Percentiles rank a stretch among this genome's conserved stretches.
Conservation (phyloP, 257 asterid species). For the Petrea volubilis region DNA sequence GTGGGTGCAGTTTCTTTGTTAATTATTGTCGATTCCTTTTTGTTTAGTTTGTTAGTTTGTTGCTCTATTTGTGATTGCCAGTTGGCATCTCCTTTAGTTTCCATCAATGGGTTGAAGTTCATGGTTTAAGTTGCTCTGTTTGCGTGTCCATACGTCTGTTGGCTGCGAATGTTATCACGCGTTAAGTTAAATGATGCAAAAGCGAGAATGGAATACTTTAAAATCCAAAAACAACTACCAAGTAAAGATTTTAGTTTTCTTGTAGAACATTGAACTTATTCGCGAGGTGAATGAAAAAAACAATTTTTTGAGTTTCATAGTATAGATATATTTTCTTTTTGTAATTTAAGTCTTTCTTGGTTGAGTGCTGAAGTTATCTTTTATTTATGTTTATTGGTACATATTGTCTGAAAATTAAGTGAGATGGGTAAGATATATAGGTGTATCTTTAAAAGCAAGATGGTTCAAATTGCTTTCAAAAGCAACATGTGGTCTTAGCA, state of each 20-base stretch:
- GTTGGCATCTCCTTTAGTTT: constrained; percentile 11
- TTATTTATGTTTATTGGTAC: constrained; percentile 1
- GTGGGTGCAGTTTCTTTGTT: constrained; percentile 30
- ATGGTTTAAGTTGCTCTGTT: constrained; percentile 2
- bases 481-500: not conserved
- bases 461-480: not conserved
- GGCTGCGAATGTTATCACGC: not conserved
- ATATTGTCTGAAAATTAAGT: not conserved
- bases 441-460: not conserved
- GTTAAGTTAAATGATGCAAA: not conserved
- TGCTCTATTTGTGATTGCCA: constrained; percentile 17
- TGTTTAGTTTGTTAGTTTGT: not conserved
- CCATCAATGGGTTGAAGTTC: not conserved
- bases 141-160: not conserved
- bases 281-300: constrained; percentile 1
- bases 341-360: not conserved
- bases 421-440: not conserved
- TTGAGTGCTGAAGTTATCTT: not conserved
- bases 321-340: not conserved
- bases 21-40: not conserved
- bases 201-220: not conserved
- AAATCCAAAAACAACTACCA: not conserved
- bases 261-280: not conserved
- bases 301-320: not conserved
- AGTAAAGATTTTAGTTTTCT: not conserved